Evolutionary conservation across 164 flowering plant genomes (phyloP).

Genomic region (Nymphaea colorata): DNA sequence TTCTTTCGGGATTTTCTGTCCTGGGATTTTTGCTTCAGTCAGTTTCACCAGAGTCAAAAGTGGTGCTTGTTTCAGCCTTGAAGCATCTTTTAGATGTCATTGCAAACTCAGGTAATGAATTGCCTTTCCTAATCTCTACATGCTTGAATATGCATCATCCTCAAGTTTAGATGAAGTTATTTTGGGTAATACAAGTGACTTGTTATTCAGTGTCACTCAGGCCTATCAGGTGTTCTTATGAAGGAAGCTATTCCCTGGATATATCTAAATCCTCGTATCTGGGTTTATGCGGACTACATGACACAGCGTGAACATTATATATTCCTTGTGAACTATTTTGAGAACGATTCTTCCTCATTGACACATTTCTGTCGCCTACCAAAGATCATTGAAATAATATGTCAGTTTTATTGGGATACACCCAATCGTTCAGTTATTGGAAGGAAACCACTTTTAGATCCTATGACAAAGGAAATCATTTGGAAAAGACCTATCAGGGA

Average conservation of each 20-base stretch:
- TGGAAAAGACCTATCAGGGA: slow-evolving; percentile 71
- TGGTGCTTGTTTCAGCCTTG: slow-evolving; percentile 79
- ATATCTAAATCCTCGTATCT: slow-evolving; percentile 80
- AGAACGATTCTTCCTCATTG: slow-evolving; percentile 70
- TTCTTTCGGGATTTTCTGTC: slow-evolving; percentile 79
- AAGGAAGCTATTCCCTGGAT: slow-evolving; percentile 68
- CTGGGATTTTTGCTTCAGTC: slow-evolving; percentile 86
- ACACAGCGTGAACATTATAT: slow-evolving; percentile 91
- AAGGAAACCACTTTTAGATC: slow-evolving; percentile 51
- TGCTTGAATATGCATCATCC: not conserved
- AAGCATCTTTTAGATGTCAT: slow-evolving; percentile 67
- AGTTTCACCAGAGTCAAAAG: slow-evolving; percentile 68
- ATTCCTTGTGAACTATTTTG: slow-evolving; percentile 91
- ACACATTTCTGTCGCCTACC: slow-evolving; percentile 70
- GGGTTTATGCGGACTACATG: slow-evolving; percentile 67
- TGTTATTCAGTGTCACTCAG: slow-evolving; percentile 21
- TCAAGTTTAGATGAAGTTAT: not conserved
- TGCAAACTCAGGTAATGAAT: slow-evolving; percentile 51
- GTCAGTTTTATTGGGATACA: slow-evolving; percentile 74
- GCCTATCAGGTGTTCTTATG: slow-evolving; percentile 69
- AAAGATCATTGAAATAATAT: slow-evolving; percentile 64
- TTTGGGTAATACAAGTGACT: slow-evolving; percentile 1
- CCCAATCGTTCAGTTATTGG: slow-evolving; percentile 37
- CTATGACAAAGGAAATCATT: slow-evolving; percentile 36
- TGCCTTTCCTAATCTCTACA: slow-evolving; percentile 1